Conservation (phyloP, 306 rosid genomes). For the Albizia julibrissin region DNA sequence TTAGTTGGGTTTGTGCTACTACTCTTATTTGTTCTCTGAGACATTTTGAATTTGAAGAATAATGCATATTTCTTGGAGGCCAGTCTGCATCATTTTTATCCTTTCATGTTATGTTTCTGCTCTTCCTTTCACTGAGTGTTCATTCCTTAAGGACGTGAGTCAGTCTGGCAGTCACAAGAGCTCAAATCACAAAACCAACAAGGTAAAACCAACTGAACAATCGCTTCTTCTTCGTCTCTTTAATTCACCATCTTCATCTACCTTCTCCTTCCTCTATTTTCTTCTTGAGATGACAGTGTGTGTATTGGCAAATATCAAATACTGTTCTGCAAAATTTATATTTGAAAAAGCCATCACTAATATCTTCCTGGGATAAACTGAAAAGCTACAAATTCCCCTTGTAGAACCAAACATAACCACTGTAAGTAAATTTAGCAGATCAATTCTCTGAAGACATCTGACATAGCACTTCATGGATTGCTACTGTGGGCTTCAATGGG, state of each 20-base stretch:
- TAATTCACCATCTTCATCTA: background rate
- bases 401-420: background rate
- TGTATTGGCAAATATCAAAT: background rate
- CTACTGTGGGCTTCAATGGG: conserved; percentile 87
- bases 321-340: background rate
- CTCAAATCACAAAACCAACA: conserved; percentile 38
- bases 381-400: background rate
- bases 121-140: conserved; percentile 55
- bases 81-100: conserved; percentile 29
- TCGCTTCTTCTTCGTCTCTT: background rate
- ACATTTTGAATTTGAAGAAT: conserved; percentile 30
- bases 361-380: background rate
- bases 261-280: background rate
- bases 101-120: conserved; percentile 47
- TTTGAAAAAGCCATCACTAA: background rate
- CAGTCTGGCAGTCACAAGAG: conserved; percentile 44
- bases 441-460: conserved; percentile 57
- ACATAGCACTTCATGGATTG: conserved; percentile 76
- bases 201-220: conserved; percentile 45
- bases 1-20: background rate
- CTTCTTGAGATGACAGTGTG: background rate
- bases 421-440: conserved; percentile 39
- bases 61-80: conserved; percentile 54
- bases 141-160: conserved; percentile 46
- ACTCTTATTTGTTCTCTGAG: conserved; percentile 7